Evolutionary conservation across 1,284 basidiomycete genomes (phyloP), one percentile per base, ranked within the genome.

Genomic region (Amylostereum areolatum): DNA sequence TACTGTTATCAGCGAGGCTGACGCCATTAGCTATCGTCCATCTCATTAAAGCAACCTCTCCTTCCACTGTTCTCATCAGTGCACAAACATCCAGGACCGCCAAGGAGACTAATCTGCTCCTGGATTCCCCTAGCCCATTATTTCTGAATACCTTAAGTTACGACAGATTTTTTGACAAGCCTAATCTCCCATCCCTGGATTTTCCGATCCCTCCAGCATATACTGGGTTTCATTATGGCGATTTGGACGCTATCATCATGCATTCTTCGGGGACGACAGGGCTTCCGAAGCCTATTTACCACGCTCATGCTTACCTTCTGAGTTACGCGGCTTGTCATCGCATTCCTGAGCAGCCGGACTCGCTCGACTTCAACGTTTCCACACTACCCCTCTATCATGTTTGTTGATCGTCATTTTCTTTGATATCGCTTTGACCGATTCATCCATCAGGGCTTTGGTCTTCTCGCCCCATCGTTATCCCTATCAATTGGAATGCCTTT

Each of bases 211-310:
- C 67, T 29, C 56, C 61, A 3, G 48, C 50, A 37, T 67, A 61
- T 37, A 50, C 42, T 1, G 52, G 52, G 9, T 59, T 58, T 49
- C 42, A 48, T 2, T 57, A 56, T 6, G 55, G 57, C 11, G 66
- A 68, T 45, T 55, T 63, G 11, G 64, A 65, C 43, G 65, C 66
- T 7, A 36, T 69, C 7, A 65, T 71, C 25, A 53, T 70, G 55
- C 68, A 71, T 48, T 66, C 66, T 4, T 68, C 66, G 10, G 68
- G 69, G 9, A 69, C 68, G 0, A 70, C 68, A n/a, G 68, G 67
- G 32, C 54, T 69, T 28, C 68, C 68, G 5, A 70, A 71, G 51
- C 66, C 68, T 2, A 64, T 71, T 30, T 66, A 59, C 49, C 69
- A 70, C 46, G 58, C 63, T 5, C 66, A 66, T 32, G 57, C 59